These are phyloP conservation scores for Acarospora socialis DNA, from an alignment of 2,329 filamentous ascomycete genomes.

Conservation along the genomic window DNA sequence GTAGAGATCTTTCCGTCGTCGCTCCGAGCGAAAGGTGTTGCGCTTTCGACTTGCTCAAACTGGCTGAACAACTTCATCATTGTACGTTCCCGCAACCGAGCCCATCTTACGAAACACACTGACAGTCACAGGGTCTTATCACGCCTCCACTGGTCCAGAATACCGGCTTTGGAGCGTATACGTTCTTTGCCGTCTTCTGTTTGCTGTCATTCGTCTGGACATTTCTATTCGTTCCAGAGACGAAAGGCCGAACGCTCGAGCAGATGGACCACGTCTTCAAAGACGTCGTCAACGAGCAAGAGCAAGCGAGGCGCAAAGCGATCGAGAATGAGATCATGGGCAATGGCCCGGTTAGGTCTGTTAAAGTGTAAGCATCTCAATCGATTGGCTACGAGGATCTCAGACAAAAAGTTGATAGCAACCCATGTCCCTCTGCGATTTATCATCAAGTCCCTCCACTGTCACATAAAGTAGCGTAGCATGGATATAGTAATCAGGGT, in stretches of 20 bases:
- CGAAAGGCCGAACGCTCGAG: conserved; percentile 40
- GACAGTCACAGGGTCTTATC: conserved; percentile 37
- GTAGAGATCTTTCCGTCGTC: conserved; percentile 51
- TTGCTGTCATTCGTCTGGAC: conserved; percentile 37
- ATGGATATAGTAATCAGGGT: no score
- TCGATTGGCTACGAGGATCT: no score
- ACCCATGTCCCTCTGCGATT: no score
- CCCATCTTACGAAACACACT: neutral
- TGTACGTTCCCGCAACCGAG: conserved; percentile 16
- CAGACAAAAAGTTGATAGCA: no score
- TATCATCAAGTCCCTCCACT: no score
- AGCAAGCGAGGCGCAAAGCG: conserved; percentile 18
- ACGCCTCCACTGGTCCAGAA: conserved; percentile 49
- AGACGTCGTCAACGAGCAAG: conserved; percentile 23
- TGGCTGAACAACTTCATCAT: conserved; percentile 54
- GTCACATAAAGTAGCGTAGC: no score
- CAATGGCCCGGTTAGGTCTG: no score
- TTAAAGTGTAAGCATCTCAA: no score
- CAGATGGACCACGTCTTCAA: conserved; percentile 37
- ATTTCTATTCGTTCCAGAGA: conserved; percentile 43
- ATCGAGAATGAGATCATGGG: conserved; percentile 22
- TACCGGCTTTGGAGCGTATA: conserved; percentile 38
- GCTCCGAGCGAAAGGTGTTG: conserved; percentile 50
- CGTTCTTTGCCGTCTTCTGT: conserved; percentile 46
- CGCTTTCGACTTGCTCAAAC: conserved; percentile 47